phyloP scores from a whole-genome alignment of 2,329 filamentous ascomycete genomes.

The Aspergillus vadensis region DNA sequence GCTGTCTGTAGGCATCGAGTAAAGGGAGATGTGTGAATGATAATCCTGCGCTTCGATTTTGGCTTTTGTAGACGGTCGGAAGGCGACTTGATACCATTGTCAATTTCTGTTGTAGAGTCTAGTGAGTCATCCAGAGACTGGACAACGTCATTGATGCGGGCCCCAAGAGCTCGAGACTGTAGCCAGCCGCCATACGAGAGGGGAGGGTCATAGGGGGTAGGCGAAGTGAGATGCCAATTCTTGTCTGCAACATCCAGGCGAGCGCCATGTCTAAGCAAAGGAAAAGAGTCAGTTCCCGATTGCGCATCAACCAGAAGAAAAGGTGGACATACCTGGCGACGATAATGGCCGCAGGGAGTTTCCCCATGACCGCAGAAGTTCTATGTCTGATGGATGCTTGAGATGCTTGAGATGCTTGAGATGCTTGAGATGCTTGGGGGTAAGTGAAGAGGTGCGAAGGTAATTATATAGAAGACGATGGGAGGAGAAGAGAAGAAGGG shows the following conservation, averaged over 20 bases:
- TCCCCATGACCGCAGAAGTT: slow-evolving; percentile 32
- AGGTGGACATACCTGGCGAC: slow-evolving; percentile 41
- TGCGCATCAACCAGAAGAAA: not conserved
- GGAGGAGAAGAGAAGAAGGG: not conserved
- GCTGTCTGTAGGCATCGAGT: slow-evolving; percentile 91
- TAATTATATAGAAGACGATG: too few species aligned
- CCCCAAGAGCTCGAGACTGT: slow-evolving; percentile 78
- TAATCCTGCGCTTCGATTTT: slow-evolving; percentile 68
- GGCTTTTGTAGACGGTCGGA: slow-evolving; percentile 13
- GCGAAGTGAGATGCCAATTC: slow-evolving; percentile 89
- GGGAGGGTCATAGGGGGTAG: slow-evolving; percentile 92
- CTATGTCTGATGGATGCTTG: not conserved
- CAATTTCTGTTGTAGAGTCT: slow-evolving; percentile 12
- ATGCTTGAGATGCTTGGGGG: not conserved
- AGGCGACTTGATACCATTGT: slow-evolving; percentile 6
- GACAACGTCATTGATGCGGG: slow-evolving; percentile 76
- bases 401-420: too few species aligned
- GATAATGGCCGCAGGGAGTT: slow-evolving; percentile 45
- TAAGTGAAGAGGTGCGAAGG: not conserved
- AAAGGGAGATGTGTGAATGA: slow-evolving; percentile 93
- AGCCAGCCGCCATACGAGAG: slow-evolving; percentile 93
- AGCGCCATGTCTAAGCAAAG: slow-evolving; percentile 77
- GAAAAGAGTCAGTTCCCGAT: not conserved
- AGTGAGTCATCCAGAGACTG: slow-evolving; percentile 47
- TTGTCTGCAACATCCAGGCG: slow-evolving; percentile 93